phyloP scores from a whole-genome alignment of 1,284 basidiomycete species.

The Mycosarcoma mackinlayi region DNA sequence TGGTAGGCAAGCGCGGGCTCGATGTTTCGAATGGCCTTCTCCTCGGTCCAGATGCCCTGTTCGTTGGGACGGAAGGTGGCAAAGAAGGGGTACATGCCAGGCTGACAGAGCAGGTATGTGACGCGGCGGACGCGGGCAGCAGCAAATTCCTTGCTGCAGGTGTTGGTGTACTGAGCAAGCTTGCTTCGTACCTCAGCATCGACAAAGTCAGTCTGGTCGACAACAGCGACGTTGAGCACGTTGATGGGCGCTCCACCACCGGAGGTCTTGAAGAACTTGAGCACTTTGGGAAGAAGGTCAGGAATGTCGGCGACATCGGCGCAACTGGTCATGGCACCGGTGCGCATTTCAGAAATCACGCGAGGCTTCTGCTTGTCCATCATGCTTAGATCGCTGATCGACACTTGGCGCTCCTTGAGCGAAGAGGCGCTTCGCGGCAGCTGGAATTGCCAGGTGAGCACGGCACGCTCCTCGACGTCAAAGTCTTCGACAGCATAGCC shows the following conservation, averaged over 20 bases:
- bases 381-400: conserved; percentile 62
- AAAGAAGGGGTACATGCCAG: conserved; percentile 91
- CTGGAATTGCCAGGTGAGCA: conserved; percentile 70
- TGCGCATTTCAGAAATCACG: conserved; percentile 54
- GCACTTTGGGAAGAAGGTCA: conserved; percentile 56
- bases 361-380: conserved; percentile 52
- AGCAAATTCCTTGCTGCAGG: conserved; percentile 75
- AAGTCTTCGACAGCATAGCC: conserved; percentile 84
- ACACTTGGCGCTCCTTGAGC: conserved; percentile 64
- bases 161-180: conserved; percentile 81
- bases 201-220: conserved; percentile 77
- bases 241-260: conserved; percentile 53
- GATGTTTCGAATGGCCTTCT: conserved; percentile 96
- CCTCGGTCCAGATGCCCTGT: conserved; percentile 85
- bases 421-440: conserved; percentile 70
- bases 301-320: conserved; percentile 53
- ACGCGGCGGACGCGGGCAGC: conserved; percentile 88
- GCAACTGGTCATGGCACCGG: conserved; percentile 67
- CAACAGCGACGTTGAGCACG: conserved; percentile 81
- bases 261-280: conserved; percentile 56
- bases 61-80: conserved; percentile 82
- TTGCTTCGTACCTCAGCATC: conserved; percentile 83
- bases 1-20: conserved; percentile 99
- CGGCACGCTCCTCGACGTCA: conserved; percentile 72
- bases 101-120: conserved; percentile 90